A percentile compares a stretch with the other conserved stretches of the same genome.
Conservation (phyloP, 352 stramenopile genomes). For the Pythium insidiosum region DNA sequence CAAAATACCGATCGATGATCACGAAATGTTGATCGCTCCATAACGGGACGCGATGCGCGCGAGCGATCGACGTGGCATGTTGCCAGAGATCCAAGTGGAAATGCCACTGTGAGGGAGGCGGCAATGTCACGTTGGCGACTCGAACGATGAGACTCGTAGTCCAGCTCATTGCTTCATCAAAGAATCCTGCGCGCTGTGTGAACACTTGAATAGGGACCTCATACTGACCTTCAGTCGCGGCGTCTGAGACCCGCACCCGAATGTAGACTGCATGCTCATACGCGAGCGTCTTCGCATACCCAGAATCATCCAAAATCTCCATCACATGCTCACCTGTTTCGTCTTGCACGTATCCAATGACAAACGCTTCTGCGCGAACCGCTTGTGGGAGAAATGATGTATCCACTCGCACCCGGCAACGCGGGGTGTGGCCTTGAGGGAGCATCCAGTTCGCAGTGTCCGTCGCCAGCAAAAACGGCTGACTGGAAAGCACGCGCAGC, state of each 20-base stretch:
- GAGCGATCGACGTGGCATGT: conserved; percentile 52
- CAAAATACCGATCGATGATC: conserved; percentile 60
- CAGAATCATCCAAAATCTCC: conserved; percentile 43
- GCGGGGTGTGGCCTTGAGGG: conserved; percentile 41
- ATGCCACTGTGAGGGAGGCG: conserved; percentile 28
- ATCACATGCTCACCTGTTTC: conserved; percentile 45
- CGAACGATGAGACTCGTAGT: conserved; percentile 40
- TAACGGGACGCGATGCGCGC: conserved; percentile 33
- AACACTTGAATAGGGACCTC: conserved; percentile 60
- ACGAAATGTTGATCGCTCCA: conserved; percentile 68
- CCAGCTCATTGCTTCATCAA: conserved; percentile 61
- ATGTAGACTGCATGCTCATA: conserved; percentile 53
- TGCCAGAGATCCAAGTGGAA: conserved; percentile 81
- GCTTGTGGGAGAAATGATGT: conserved; percentile 40
- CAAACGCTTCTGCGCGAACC: conserved; percentile 39
- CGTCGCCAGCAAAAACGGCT: conserved; percentile 36
- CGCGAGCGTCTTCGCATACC: conserved; percentile 16
- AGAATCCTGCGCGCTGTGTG: conserved; percentile 55
- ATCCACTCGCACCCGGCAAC: conserved; percentile 46
- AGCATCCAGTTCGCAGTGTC: conserved; percentile 53
- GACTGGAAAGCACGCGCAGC: conserved; percentile 45
- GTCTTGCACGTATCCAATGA: conserved; percentile 55
- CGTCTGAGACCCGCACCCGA: conserved; percentile 27
- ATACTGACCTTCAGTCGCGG: conserved; percentile 36
- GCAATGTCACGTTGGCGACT: conserved; percentile 43